Conservation (phyloP, 306 rosid genomes). For the Carpinus viminea region DNA sequence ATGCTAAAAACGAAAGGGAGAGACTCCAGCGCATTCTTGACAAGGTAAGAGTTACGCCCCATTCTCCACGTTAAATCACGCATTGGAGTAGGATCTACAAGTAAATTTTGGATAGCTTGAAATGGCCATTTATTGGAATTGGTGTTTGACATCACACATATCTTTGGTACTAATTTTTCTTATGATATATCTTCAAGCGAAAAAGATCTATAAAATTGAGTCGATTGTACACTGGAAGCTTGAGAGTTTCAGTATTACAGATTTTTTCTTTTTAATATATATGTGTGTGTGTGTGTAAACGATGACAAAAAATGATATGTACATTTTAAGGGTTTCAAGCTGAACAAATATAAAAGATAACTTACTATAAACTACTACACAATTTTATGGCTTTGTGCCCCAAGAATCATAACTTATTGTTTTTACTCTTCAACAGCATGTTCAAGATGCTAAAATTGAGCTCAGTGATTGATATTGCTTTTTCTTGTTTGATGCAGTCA, state of each 20-base stretch:
- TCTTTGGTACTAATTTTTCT: too few relatives aligned
- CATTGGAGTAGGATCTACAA: background rate
- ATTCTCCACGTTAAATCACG: slow-evolving; percentile 8
- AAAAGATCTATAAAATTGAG: background rate
- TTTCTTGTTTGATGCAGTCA: slow-evolving; percentile 56
- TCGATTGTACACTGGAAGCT: background rate
- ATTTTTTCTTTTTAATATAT: background rate
- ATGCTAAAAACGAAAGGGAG: slow-evolving; percentile 82
- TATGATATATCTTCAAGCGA: too few relatives aligned
- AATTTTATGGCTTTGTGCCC: background rate
- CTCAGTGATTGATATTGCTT: background rate
- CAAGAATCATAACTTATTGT: background rate
- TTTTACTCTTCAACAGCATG: background rate
- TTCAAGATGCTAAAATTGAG: background rate
- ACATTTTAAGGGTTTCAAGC: background rate
- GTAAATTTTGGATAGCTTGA: slow-evolving; percentile 5
- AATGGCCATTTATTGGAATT: background rate
- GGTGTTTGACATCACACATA: background rate
- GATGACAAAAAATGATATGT: too few relatives aligned
- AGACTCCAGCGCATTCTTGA: slow-evolving; percentile 85
- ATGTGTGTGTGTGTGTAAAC: too few relatives aligned
- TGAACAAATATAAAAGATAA: background rate
- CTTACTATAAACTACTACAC: background rate
- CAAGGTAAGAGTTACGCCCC: slow-evolving; percentile 48
- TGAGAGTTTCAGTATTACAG: background rate